Evolutionary conservation across 108 stramenopile species (phyloP).

Genomic region (Chaetoceros tenuissimus): DNA sequence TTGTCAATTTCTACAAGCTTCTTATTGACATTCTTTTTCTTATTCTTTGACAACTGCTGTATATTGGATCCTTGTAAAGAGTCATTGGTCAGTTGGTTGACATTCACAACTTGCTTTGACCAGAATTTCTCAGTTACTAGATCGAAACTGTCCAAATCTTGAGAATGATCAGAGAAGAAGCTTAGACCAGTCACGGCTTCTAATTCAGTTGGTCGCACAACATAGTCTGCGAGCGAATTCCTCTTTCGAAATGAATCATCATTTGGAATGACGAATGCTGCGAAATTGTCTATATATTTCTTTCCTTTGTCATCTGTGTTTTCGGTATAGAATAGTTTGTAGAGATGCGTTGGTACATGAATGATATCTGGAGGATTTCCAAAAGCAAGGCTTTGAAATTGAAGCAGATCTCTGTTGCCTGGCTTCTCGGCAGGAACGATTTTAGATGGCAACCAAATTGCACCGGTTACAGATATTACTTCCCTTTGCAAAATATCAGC

Average conservation of each 20-base stretch:
- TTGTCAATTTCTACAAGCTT: no score
- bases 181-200: slow-evolving; percentile 68
- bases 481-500: slow-evolving; percentile 10
- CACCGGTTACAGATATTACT: slow-evolving; percentile 67
- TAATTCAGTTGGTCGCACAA: slow-evolving; percentile 75
- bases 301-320: slow-evolving; percentile 1
- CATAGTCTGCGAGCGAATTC: slow-evolving; percentile 36
- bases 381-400: slow-evolving; percentile 46
- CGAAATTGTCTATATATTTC: slow-evolving; percentile 30
- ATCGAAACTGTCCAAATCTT: background rate
- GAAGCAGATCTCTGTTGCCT: slow-evolving; percentile 14
- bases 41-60: no score
- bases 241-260: slow-evolving; percentile 4
- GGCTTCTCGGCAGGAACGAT: slow-evolving; percentile 5
- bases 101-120: no score
- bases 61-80: no score
- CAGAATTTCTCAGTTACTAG: background rate
- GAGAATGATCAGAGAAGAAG: slow-evolving; percentile 42
- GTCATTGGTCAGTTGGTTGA: no score
- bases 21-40: no score
- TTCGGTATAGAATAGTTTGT: slow-evolving; percentile 56
- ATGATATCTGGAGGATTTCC: slow-evolving; percentile 64
- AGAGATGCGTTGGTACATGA: slow-evolving; percentile 80
- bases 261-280: slow-evolving; percentile 81
- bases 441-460: slow-evolving; percentile 57